Percentiles rank a stretch among this genome's conserved stretches.
Conservation (phyloP, 805 yeast species). For the Ogataea dorogensis region DNA sequence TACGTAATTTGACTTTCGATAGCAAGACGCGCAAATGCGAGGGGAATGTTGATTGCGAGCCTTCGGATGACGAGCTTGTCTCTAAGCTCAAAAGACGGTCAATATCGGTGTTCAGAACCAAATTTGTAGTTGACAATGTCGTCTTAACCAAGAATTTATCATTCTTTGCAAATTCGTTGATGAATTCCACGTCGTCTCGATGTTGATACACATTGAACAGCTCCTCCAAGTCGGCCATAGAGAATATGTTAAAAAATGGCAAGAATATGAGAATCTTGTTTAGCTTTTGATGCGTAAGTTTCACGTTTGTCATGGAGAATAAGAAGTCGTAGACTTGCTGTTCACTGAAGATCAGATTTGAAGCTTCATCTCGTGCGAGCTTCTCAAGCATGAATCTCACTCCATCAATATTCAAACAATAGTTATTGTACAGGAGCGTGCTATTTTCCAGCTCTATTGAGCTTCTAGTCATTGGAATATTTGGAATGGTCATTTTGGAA, state of each 20-base stretch:
- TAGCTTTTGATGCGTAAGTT: constrained; percentile 1
- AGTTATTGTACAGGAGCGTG: constrained; percentile 2
- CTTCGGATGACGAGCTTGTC: not conserved
- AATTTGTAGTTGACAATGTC: constrained; percentile 22
- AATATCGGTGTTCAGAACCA: constrained; percentile 16
- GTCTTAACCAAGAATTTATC: constrained; percentile 24
- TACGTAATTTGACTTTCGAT: constrained; percentile 24
- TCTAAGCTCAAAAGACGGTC: constrained; percentile 14
- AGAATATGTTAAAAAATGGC: constrained; percentile 19
- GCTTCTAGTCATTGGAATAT: no score
- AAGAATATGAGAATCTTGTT: constrained; percentile 11
- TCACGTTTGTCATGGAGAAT: constrained; percentile 13
- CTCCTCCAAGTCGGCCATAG: constrained; percentile 8
- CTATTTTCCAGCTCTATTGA: no score
- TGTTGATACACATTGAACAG: constrained; percentile 8
- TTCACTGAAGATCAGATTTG: constrained; percentile 1
- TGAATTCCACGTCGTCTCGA: constrained; percentile 12
- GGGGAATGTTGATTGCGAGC: not conserved
- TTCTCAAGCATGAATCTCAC: constrained; percentile 12
- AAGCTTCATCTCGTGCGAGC: constrained; percentile 5
- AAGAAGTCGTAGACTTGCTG: constrained; percentile 14
- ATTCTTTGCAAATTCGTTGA: constrained; percentile 11
- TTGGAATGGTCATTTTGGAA: no score
- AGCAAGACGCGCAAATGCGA: constrained; percentile 13
- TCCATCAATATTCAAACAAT: constrained; percentile 8